Evolutionary conservation across 2,329 filamentous ascomycete genomes (phyloP), one percentile per base, ranked within the genome.

Genomic region (Trichoderma asperellum): DNA sequence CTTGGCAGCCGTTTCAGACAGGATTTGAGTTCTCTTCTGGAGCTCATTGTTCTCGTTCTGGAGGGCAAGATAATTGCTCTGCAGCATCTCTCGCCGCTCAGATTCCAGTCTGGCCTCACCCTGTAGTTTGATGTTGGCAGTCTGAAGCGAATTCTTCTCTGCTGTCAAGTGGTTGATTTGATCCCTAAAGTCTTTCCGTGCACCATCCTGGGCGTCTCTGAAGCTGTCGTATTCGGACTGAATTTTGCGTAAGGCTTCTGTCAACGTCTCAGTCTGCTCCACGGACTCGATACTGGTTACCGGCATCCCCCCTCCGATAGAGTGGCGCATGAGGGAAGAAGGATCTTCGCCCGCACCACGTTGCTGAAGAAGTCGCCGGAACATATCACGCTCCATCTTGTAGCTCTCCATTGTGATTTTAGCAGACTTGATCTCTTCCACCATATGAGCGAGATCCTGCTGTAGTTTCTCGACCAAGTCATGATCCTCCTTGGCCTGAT

Each of bases 301-400:
- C 35, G 88, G 84, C 64, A 85, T 83, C 47, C 86, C 84, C 18
- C 87, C 86, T 70, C 90, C 88, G 37, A 91, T 81, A 21, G 92
- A 92, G 74, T 90, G 89, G 1, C 91, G 92, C 76, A 96, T 90
- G 61, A 89, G 84, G 1, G 90, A 86, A 55, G 91, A 86, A 53
- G 91, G 83, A 70, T 94, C 91, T 7, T 67, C 64, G 14, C 82
- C 84, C 77, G 87, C 77, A 76, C 84, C 78, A 81, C 89, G 79
- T 71, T 96, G 92, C 73, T 95, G 92, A 35, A 97, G 87, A 84
- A 98, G 94, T 64, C 94, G 93, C 27, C 95, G 90, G 89, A 97
- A 98, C 88, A 97, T 97, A 77, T 99, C 95, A 71, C 96, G 91
- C 81, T 99, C 96, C 75, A 94, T 93, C 77, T 96, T 93, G 79